A percentile compares a stretch with the other conserved stretches of the same genome.
These are phyloP conservation scores for Apostasia shenzhenica DNA, from an alignment of 106 monocot genomes.

Conservation along the genomic window DNA sequence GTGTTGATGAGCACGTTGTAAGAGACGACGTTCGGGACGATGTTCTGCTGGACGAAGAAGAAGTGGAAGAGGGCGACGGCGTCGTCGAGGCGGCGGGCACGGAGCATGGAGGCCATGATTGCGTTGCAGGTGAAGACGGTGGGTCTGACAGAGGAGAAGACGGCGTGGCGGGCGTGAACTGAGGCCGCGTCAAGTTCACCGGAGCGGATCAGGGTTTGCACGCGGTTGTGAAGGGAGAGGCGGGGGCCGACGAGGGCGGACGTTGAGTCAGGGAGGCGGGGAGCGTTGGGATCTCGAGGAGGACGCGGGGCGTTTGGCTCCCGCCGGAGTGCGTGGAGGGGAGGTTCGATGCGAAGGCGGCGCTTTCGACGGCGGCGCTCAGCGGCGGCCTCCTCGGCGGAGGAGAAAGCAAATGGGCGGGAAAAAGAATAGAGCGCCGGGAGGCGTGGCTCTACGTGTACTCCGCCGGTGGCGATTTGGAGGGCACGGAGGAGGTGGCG, in stretches of 20 bases:
- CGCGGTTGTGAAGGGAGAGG: conserved; percentile 88
- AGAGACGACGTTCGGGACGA: conserved; percentile 91
- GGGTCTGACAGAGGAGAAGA: conserved; percentile 65
- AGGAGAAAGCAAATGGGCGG: conserved; percentile 79
- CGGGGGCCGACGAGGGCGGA: conserved; percentile 84
- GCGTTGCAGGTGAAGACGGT: conserved; percentile 99
- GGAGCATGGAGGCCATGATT: conserved; percentile 59
- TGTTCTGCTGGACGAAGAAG: conserved; percentile 73
- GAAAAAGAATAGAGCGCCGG: background rate
- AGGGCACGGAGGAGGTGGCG: conserved; percentile 3
- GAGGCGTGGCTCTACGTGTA: background rate
- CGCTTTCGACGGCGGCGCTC: conserved; percentile 87
- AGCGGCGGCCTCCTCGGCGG: conserved; percentile 93
- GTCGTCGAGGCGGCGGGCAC: conserved; percentile 58
- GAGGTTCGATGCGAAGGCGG: conserved; percentile 85
- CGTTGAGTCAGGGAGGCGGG: conserved; percentile 85
- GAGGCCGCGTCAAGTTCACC: conserved; percentile 66
- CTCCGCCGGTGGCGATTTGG: background rate
- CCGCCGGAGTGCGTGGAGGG: conserved; percentile 71
- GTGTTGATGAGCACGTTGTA: conserved; percentile 64
- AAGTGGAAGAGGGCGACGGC: conserved; percentile 58
- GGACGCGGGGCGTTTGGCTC: conserved; percentile 46
- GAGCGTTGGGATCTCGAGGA: conserved; percentile 63
- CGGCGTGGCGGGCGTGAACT: conserved; percentile 61
- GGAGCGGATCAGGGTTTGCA: conserved; percentile 77